Conservation (phyloP, 768 basidiomycete species). For the Peribolospora baueri region DNA sequence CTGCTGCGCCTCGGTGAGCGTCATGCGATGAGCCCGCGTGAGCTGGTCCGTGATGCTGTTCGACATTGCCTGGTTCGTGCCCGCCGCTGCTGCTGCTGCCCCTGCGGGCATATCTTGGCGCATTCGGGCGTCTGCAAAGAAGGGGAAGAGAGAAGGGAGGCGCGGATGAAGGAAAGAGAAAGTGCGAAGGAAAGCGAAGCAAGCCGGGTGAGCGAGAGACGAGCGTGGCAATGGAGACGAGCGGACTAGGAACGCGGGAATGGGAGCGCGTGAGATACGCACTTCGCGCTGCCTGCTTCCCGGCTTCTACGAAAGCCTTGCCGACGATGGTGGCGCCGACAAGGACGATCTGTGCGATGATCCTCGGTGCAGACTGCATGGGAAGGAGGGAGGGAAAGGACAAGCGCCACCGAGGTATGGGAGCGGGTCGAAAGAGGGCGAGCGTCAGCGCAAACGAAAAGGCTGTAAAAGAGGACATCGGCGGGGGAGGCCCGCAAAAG, state of each 20-base stretch:
- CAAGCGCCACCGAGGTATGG: too few relatives aligned
- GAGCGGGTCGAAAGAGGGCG: too few relatives aligned
- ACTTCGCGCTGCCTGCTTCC: constrained; percentile 84
- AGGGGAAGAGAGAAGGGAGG: background rate
- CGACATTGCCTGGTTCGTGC: constrained; percentile 25
- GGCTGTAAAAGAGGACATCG: too few relatives aligned
- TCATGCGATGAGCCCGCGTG: constrained; percentile 71
- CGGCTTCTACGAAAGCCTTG: constrained; percentile 73
- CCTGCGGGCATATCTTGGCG: constrained; percentile 46
- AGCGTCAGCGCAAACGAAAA: too few relatives aligned
- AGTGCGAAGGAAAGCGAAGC: background rate
- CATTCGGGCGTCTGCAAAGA: constrained; percentile 48
- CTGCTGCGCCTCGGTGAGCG: constrained; percentile 75
- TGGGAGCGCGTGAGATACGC: constrained; percentile 16
- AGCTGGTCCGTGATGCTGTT: constrained; percentile 58
- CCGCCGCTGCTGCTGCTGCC: constrained; percentile 45
- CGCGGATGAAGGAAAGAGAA: background rate
- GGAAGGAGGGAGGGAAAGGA: too few relatives aligned
- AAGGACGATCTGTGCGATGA: constrained; percentile 52
- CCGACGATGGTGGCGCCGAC: constrained; percentile 51
- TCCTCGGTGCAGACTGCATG: constrained; percentile 11
- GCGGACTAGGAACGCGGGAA: background rate
- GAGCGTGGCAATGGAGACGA: background rate
- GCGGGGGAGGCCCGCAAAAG: too few relatives aligned
- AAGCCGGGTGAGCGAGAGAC: background rate